Evolutionary conservation across 306 rosid genomes (phyloP).

Genomic region (Pyrus bretschneideri): DNA sequence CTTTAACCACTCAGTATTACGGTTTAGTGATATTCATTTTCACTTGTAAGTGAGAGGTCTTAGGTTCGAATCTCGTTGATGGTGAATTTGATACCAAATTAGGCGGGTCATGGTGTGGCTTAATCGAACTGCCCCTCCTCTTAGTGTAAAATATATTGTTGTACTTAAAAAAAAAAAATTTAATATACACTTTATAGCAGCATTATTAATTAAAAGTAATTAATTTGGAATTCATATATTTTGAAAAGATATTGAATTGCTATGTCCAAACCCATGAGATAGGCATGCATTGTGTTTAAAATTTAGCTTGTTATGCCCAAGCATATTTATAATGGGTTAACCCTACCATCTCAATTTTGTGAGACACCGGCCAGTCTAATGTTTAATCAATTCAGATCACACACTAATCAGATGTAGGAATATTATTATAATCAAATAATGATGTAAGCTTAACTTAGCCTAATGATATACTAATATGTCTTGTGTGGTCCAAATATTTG

Average conservation of each 20-base stretch:
- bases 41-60: too few species aligned
- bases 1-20: too few species aligned
- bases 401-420: not conserved
- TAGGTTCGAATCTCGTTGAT: too few species aligned
- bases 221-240: too few species aligned
- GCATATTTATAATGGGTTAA: not conserved
- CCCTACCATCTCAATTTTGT: not conserved
- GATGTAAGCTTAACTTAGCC: conserved; percentile 20
- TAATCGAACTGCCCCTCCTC: too few species aligned
- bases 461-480: not conserved
- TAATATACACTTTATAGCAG: too few species aligned
- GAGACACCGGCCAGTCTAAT: not conserved
- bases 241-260: too few species aligned
- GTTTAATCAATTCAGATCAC: conserved; percentile 17
- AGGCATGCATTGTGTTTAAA: not conserved
- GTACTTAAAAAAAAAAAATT: too few species aligned
- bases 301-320: not conserved
- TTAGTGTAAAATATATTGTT: too few species aligned
- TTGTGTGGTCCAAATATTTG: not conserved
- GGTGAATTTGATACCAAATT: too few species aligned
- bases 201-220: not conserved
- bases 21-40: too few species aligned
- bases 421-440: not conserved
- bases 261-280: not conserved
- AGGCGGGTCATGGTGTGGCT: rapidly evolving